A percentile compares a stretch with the other conserved stretches of the same genome.
phyloP scores from a whole-genome alignment of 1,284 basidiomycete species.

The Sutorius eximius region DNA sequence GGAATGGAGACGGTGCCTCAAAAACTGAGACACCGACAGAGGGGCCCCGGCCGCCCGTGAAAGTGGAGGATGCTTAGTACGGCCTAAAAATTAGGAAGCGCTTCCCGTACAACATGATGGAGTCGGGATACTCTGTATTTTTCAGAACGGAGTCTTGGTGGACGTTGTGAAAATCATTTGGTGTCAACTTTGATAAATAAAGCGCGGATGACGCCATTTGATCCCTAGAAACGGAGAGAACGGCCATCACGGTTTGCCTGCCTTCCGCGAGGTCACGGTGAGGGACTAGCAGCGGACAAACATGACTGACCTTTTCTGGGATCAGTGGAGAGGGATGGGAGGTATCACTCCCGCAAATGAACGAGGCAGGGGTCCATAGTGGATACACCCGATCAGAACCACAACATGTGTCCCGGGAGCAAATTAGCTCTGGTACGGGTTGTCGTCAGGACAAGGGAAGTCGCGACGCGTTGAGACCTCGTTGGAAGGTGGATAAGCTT shows the following conservation, averaged over 20 bases:
- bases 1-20: background rate
- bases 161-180: background rate
- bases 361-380: background rate
- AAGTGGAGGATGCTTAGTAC: slow-evolving; percentile 5
- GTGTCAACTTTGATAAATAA: background rate
- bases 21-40: background rate
- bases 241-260: background rate
- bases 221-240: background rate
- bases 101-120: slow-evolving; percentile 3
- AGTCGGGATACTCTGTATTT: background rate
- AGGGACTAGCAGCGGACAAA: background rate
- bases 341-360: background rate
- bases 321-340: background rate
- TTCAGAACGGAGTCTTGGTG: background rate
- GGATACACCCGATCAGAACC: background rate
- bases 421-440: background rate
- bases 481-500: slow-evolving; percentile 1
- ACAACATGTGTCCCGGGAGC: background rate
- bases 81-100: background rate
- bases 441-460: background rate
- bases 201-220: background rate
- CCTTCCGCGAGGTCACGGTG: background rate
- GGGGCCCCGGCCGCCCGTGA: background rate
- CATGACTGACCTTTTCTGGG: background rate
- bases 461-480: background rate